A percentile compares a stretch with the other conserved stretches of the same genome.
These are phyloP conservation scores for Arachis stenosperma DNA, from an alignment of 306 rosid genomes.

Conservation along the genomic window DNA sequence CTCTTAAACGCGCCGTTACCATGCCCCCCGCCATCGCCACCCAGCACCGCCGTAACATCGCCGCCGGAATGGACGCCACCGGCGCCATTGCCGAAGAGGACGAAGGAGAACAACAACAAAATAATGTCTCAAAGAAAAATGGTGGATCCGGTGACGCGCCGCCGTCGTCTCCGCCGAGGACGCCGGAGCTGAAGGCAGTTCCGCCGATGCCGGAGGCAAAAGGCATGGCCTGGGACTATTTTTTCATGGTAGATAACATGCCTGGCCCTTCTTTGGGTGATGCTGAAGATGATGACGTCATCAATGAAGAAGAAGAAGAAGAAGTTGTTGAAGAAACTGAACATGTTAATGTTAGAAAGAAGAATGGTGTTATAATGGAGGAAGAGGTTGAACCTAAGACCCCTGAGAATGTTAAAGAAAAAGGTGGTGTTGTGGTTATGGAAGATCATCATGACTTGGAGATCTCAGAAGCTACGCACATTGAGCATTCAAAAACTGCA, in stretches of 20 bases:
- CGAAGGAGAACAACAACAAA: conserved; percentile 32
- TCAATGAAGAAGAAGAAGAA: conserved; percentile 41
- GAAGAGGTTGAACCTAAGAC: conserved; percentile 71
- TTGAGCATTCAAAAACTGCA: conserved; percentile 72
- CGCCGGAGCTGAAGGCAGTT: conserved; percentile 52
- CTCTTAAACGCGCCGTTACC: conserved; percentile 64
- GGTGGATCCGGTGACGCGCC: conserved; percentile 32
- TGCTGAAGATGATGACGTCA: conserved; percentile 39
- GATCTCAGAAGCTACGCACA: conserved; percentile 45
- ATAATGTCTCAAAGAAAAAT: conserved; percentile 22
- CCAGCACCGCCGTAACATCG: conserved; percentile 35
- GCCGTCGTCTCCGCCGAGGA: conserved; percentile 40
- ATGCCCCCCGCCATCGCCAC: conserved; percentile 63
- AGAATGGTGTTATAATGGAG: conserved; percentile 16
- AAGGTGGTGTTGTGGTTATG: conserved; percentile 1
- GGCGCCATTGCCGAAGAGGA: conserved; percentile 60
- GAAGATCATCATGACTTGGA: conserved; percentile 18
- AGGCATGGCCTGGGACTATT: conserved; percentile 80
- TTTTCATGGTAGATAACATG: conserved; percentile 67
- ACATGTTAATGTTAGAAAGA: background rate
- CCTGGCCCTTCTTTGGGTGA: conserved; percentile 56
- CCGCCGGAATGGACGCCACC: conserved; percentile 11
- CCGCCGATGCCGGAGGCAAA: conserved; percentile 78
- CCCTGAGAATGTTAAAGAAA: conserved; percentile 61
- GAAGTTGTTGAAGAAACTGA: conserved; percentile 34